A percentile compares a stretch with the other conserved stretches of the same genome.
Conservation (phyloP, 805 yeast species). For the Candida ipomoeae region DNA sequence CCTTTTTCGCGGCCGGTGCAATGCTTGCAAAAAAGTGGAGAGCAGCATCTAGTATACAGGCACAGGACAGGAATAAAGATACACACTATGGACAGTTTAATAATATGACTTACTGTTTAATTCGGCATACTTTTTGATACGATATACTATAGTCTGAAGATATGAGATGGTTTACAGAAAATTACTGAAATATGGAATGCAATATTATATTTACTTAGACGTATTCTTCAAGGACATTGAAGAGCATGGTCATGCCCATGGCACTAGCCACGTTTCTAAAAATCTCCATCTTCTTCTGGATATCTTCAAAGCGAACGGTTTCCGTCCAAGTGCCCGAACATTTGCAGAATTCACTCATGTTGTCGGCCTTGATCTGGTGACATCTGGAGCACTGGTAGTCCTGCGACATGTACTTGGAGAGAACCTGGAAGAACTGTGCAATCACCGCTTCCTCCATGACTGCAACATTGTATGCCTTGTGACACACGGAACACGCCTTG, state of each 20-base stretch:
- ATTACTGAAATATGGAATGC: not conserved
- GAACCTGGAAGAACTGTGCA: conserved; percentile 50
- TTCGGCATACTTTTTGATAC: too few species aligned
- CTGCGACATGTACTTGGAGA: conserved; percentile 67
- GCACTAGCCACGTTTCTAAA: conserved; percentile 56
- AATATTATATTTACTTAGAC: conserved; percentile 1
- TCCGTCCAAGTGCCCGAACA: conserved; percentile 88
- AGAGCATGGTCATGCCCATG: conserved; percentile 57
- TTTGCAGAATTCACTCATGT: conserved; percentile 68
- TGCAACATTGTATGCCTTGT: conserved; percentile 56
- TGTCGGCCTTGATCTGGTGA: conserved; percentile 57
- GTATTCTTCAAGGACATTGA: conserved; percentile 29
- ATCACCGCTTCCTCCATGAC: conserved; percentile 77
- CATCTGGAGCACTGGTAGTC: conserved; percentile 82
- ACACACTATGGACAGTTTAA: too few species aligned
- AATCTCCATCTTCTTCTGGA: conserved; percentile 44
- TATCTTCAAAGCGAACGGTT: conserved; percentile 42
- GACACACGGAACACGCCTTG: conserved; percentile 68
- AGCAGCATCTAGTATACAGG: too few species aligned
- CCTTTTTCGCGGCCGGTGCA: not conserved
- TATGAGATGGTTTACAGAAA: too few species aligned
- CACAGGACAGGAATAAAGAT: too few species aligned
- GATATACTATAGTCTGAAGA: too few species aligned
- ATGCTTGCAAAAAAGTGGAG: not conserved
- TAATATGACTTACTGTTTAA: too few species aligned